Base-by-base conservation (phyloP, 768 basidiomycete species). In the Tremella fuciformis region DNA sequence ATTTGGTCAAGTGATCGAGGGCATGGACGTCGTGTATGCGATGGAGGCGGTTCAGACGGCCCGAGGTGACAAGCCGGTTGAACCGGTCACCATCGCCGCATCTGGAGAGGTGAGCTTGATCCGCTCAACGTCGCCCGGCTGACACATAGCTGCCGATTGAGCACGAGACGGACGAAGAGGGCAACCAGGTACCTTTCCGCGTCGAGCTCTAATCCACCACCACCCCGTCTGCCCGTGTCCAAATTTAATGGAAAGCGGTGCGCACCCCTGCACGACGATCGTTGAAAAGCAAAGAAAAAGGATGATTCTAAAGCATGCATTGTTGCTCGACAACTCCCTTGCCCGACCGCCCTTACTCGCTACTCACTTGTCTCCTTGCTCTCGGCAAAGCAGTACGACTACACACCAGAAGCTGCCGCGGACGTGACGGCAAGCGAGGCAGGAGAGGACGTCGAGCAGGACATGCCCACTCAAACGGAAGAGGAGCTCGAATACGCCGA, bases 151-250 rank as follows among this genome's bases (percentile, higher is more conserved):
- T 74, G 38, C 62, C 58, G 47, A 76, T 81, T 50, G 87, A 87
- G 62, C 78, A 78, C 55, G 82, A 72, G 55, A 53, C 70, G 38
- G 80, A 80, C 65, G 76, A 74, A 38, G 72, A 87, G 55, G 88
- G 86, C 74, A 86, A 89, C 62, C 81, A 94, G 89, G 90, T 94
- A 85, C 93, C 91, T 79, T 78, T 89, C 70, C 91, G 85, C 75
- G 88, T 84, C 84, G 94, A 98, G 85, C 91, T 97, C 76, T 97
- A 84, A 86, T 8, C 19, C 50, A 41, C 46, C 38, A 9, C 21
- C 54, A n/a, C 24, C 29, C 4, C 57, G 21, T 49, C 29, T 34
- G 29, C 29, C 29, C 29, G 29, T 34, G 29, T 34, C 29, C 29
- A 34, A 34, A 18, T 25, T 50, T 38, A 19, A 51, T 11, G 18